Evolutionary conservation across 257 asterid species (phyloP).

Genomic region (Leonotis leonurus): DNA sequence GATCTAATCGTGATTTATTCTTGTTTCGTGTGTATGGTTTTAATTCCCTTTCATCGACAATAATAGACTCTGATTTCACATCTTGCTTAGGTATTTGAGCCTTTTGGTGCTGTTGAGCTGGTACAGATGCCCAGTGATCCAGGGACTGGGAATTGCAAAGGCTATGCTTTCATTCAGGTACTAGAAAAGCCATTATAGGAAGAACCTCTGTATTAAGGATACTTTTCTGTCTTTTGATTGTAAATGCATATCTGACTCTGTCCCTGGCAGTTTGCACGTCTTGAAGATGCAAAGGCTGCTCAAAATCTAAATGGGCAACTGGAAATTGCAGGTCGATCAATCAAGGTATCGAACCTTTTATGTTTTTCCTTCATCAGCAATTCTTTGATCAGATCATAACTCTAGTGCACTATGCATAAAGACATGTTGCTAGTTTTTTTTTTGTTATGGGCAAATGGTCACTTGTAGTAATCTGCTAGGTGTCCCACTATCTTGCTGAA

Average conservation of each 20-base stretch:
- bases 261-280: slow-evolving; percentile 51
- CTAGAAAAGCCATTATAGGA: slow-evolving; percentile 5
- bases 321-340: slow-evolving; percentile 58
- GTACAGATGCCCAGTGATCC: slow-evolving; percentile 65
- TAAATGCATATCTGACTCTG: slow-evolving; percentile 4
- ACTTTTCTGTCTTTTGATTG: too few species aligned
- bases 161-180: slow-evolving; percentile 47
- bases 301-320: slow-evolving; percentile 59
- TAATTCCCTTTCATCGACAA: too few species aligned
- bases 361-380: slow-evolving; percentile 3
- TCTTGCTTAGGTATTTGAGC: slow-evolving; percentile 51
- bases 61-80: not conserved
- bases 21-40: not conserved
- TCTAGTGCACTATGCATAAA: slow-evolving; percentile 10
- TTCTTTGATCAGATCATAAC: not conserved
- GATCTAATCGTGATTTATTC: not conserved
- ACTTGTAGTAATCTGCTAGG: too few species aligned
- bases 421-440: not conserved
- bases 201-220: too few species aligned
- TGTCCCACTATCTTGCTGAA: too few species aligned
- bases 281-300: slow-evolving; percentile 67
- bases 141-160: slow-evolving; percentile 54
- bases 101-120: slow-evolving; percentile 65
- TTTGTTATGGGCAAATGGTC: not conserved
- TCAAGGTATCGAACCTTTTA: slow-evolving; percentile 37